Conservation (phyloP, 2,329 filamentous ascomycete genomes). For the Leptographium galeiforme region DNA sequence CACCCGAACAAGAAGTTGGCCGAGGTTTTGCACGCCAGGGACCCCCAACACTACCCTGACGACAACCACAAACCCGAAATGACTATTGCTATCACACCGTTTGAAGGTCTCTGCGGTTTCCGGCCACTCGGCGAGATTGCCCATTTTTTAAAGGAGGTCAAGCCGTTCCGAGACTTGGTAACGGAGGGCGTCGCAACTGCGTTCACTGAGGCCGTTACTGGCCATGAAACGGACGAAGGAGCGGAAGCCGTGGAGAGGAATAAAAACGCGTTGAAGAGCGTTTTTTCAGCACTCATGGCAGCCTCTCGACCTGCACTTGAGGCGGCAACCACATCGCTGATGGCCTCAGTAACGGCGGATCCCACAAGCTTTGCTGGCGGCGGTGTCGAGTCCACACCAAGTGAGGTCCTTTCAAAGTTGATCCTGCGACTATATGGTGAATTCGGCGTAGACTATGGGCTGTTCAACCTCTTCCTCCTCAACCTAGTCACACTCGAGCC, state of each 20-base stretch:
- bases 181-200: conserved; percentile 47
- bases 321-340: conserved; percentile 52
- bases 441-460: conserved; percentile 80
- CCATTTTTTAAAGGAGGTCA: conserved; percentile 56
- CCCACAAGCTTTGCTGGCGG: conserved; percentile 61
- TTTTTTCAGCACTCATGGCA: conserved; percentile 73
- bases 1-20: conserved; percentile 94
- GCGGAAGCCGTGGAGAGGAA: conserved; percentile 36
- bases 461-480: conserved; percentile 94
- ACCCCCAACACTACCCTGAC: conserved; percentile 92
- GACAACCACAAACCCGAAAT: conserved; percentile 99
- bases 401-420: conserved; percentile 61
- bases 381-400: conserved; percentile 53
- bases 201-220: conserved; percentile 39
- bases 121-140: conserved; percentile 74
- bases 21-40: conserved; percentile 70
- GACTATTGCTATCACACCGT: conserved; percentile 93
- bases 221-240: conserved; percentile 26
- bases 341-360: conserved; percentile 45
- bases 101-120: conserved; percentile 94
- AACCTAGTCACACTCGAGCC: conserved; percentile 83
- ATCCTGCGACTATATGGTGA: conserved; percentile 65
- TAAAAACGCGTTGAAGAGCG: conserved; percentile 62
- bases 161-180: conserved; percentile 50
- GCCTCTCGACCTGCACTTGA: conserved; percentile 53